A percentile compares a stretch with the other conserved stretches of the same genome.
Conservation (phyloP, 1,284 basidiomycete species). For the Puccinia horiana region DNA sequence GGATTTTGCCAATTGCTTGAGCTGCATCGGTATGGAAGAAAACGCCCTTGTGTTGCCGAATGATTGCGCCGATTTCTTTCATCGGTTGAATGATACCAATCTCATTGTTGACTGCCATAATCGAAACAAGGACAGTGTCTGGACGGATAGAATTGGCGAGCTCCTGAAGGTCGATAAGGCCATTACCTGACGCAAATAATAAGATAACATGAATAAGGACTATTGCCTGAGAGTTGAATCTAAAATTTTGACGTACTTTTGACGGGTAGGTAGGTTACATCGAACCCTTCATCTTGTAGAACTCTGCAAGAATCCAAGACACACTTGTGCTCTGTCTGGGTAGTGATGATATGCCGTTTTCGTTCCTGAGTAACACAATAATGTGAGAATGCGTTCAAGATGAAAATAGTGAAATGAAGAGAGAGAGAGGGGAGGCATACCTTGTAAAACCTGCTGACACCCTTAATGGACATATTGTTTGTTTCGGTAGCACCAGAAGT, state of each 20-base stretch:
- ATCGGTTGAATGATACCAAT: conserved; percentile 98
- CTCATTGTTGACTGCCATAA: conserved; percentile 99
- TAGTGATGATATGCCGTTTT: conserved; percentile 63
- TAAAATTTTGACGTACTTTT: conserved; percentile 59
- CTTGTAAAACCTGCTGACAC: conserved; percentile 83
- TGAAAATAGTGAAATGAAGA: background rate
- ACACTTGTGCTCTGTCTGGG: conserved; percentile 86
- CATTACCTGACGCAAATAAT: conserved; percentile 64
- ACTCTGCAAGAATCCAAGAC: conserved; percentile 96
- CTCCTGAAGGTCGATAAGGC: conserved; percentile 74
- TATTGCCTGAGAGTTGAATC: background rate
- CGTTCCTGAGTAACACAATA: background rate
- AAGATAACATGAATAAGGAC: background rate
- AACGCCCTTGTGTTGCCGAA: conserved; percentile 64
- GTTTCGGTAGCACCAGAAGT: conserved; percentile 97
- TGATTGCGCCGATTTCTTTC: conserved; percentile 85
- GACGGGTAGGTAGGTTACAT: conserved; percentile 95
- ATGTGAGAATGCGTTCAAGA: background rate
- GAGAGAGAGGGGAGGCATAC: conserved; percentile 74
- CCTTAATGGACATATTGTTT: conserved; percentile 98
- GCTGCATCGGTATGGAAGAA: conserved; percentile 98
- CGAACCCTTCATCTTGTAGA: conserved; percentile 93
- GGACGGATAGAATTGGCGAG: conserved; percentile 82
- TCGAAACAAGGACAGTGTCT: conserved; percentile 78
- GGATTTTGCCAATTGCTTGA: conserved; percentile 85